phyloP scores from a whole-genome alignment of 192 early-diverging fungal species.

The Helicostylum pulchrum region DNA sequence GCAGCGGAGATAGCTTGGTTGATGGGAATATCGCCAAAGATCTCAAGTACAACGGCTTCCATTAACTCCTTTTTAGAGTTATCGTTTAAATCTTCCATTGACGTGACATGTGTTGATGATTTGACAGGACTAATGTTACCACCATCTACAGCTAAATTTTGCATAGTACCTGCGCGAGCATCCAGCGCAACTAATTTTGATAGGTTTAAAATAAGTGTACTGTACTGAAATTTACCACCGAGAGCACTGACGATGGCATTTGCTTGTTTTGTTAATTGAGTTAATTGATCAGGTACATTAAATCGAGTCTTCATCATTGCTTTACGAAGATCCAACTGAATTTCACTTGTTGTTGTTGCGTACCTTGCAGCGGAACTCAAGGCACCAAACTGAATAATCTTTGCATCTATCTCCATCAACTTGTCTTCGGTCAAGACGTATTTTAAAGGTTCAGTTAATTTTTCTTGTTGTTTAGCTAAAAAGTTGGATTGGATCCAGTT shows the following conservation, averaged over 20 bases:
- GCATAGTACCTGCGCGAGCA: slow-evolving; percentile 7
- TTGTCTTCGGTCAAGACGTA: slow-evolving; percentile 3
- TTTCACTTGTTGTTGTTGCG: neutral
- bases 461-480: too few species aligned
- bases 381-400: slow-evolving; percentile 21
- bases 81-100: neutral
- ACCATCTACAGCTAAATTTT: neutral
- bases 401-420: neutral
- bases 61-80: neutral
- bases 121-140: neutral
- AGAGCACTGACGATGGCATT: neutral
- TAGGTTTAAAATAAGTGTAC: slow-evolving; percentile 14
- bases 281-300: slow-evolving; percentile 11
- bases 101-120: neutral
- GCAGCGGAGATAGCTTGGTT: slow-evolving; percentile 22
- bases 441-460: slow-evolving; percentile 8
- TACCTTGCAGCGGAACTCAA: slow-evolving; percentile 8
- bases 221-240: slow-evolving; percentile 13
- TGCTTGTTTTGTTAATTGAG: neutral
- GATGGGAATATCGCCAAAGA: slow-evolving; percentile 26
- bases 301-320: slow-evolving; percentile 3
- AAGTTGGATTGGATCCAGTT: neutral
- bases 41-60: slow-evolving; percentile 18
- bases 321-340: neutral
- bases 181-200: slow-evolving; percentile 5